These are phyloP conservation scores for Penicillium antarcticum DNA, from an alignment of 495 filamentous ascomycete species.

Conservation along the genomic window DNA sequence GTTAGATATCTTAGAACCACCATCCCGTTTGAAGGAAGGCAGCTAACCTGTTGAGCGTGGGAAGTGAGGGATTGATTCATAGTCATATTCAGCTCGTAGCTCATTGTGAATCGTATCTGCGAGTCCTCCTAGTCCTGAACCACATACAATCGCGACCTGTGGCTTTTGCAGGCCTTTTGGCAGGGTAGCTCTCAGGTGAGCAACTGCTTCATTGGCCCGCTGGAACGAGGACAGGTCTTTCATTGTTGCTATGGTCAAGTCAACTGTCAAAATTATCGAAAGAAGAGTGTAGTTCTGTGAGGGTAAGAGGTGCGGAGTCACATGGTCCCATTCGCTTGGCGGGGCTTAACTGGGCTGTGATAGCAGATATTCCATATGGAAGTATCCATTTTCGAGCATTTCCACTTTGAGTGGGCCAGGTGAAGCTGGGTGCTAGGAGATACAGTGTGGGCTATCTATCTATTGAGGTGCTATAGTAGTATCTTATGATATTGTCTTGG, in stretches of 20 bases:
- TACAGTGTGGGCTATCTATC: no score
- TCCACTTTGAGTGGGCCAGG: no score
- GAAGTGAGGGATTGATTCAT: constrained; percentile 63
- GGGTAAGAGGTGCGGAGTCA: constrained; percentile 4
- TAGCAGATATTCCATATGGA: neutral
- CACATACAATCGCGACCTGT: constrained; percentile 67
- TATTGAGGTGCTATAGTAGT: no score
- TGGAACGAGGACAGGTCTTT: constrained; percentile 23
- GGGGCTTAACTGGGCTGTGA: neutral
- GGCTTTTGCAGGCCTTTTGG: constrained; percentile 50
- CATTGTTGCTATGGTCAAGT: constrained; percentile 12
- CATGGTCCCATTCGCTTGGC: constrained; percentile 9
- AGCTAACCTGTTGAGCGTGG: constrained; percentile 60
- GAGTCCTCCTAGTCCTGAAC: constrained; percentile 69
- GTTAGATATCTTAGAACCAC: constrained; percentile 5
- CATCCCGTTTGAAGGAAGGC: neutral
- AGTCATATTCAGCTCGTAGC: constrained; percentile 56
- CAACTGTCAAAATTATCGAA: neutral
- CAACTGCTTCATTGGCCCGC: constrained; percentile 37
- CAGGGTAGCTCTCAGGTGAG: constrained; percentile 34
- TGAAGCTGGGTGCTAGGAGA: no score
- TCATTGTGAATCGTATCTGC: constrained; percentile 52
- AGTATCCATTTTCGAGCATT: no score
- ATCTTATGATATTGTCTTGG: no score
- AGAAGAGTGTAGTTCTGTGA: neutral